phyloP scores from a whole-genome alignment of 805 yeast genomes.

The Pichia membranifaciens region DNA sequence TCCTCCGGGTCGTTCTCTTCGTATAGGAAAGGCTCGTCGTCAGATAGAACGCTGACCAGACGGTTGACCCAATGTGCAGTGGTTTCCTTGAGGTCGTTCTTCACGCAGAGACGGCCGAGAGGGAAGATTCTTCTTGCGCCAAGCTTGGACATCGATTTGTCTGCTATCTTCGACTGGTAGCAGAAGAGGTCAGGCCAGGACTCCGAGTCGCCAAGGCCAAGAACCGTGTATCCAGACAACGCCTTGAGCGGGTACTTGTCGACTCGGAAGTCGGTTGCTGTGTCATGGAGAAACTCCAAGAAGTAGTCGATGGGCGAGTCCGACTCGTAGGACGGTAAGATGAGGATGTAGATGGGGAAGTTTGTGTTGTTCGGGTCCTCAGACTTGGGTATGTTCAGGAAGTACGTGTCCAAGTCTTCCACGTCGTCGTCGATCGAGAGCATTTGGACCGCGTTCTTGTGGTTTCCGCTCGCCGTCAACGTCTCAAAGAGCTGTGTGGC shows the following conservation, averaged over 20 bases:
- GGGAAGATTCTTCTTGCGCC: conserved; percentile 88
- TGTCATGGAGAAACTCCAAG: conserved; percentile 72
- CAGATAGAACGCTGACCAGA: conserved; percentile 56
- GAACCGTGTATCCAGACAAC: conserved; percentile 73
- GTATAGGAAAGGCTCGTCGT: conserved; percentile 54
- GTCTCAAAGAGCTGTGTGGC: conserved; percentile 48
- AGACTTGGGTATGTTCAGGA: conserved; percentile 53
- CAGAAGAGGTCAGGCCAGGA: conserved; percentile 76
- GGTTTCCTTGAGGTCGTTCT: conserved; percentile 48
- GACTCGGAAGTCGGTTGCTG: conserved; percentile 77
- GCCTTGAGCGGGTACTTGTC: conserved; percentile 71
- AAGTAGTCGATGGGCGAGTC: conserved; percentile 90
- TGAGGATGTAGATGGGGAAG: conserved; percentile 51
- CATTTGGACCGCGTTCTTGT: conserved; percentile 42
- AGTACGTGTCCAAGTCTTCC: conserved; percentile 78
- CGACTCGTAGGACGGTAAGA: conserved; percentile 85
- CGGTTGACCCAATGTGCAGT: conserved; percentile 63
- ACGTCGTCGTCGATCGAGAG: conserved; percentile 73
- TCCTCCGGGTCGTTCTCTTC: conserved; percentile 41
- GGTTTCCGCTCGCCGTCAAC: conserved; percentile 25
- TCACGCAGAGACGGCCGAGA: conserved; percentile 76
- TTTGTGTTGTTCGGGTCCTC: conserved; percentile 13
- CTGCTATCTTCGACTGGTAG: conserved; percentile 75
- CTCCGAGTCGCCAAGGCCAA: conserved; percentile 85
- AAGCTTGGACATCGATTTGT: conserved; percentile 66